Percentiles rank a stretch among this genome's conserved stretches.
Conservation (phyloP, 352 stramenopile genomes). For the Stramenopiles sp. region DNA sequence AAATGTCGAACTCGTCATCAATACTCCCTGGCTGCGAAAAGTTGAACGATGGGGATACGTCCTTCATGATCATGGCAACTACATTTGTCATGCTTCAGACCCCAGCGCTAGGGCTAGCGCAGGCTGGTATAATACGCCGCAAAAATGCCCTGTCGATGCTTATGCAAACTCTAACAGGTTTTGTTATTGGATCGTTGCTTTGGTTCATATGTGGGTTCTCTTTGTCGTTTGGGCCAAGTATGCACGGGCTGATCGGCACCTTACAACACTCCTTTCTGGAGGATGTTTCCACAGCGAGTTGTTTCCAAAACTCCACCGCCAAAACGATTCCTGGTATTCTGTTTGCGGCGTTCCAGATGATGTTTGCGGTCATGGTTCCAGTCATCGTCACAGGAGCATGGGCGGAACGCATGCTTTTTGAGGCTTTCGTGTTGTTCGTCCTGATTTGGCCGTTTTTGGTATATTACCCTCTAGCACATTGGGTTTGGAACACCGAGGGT, state of each 20-base stretch:
- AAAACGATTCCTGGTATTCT: conserved; percentile 39
- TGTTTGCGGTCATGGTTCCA: conserved; percentile 53
- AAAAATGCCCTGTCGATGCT: background rate
- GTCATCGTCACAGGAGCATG: conserved; percentile 47
- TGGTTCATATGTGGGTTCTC: background rate
- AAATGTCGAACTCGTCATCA: no score
- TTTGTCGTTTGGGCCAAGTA: background rate
- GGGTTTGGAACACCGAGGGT: conserved; percentile 44
- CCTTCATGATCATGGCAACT: background rate
- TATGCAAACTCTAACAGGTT: background rate
- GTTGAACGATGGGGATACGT: background rate
- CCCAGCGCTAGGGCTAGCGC: background rate
- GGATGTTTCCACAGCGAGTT: background rate
- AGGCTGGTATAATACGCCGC: background rate
- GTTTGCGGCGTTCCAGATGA: conserved; percentile 52
- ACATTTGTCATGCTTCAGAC: background rate
- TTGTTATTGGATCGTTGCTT: background rate
- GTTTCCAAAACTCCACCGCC: conserved; percentile 27
- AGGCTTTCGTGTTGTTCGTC: conserved; percentile 45
- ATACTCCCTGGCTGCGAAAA: background rate
- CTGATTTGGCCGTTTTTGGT: conserved; percentile 52
- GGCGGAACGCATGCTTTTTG: conserved; percentile 56
- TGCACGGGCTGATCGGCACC: background rate
- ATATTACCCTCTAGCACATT: conserved; percentile 54
- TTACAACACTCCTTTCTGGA: background rate